Percentiles rank a stretch among this genome's conserved stretches.
Evolutionary conservation across 176 grass and related monocot genomes (phyloP).

Genomic region (Musa itinerans): DNA sequence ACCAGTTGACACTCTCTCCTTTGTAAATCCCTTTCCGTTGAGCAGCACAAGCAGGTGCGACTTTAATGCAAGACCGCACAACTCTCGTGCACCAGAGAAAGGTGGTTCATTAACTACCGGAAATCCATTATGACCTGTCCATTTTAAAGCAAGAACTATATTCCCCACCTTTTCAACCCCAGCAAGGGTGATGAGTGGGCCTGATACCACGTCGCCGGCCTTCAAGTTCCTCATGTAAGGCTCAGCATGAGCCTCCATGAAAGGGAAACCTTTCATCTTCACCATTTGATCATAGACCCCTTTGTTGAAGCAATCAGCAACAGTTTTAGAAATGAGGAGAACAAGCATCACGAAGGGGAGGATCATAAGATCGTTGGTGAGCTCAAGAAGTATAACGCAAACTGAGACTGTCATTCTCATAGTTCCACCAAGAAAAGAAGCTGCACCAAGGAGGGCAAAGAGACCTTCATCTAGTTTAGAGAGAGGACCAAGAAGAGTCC

Average conservation of each 20-base stretch:
- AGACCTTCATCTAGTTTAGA: slow-evolving; percentile 40
- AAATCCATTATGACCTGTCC: slow-evolving; percentile 57
- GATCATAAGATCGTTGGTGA: slow-evolving; percentile 53
- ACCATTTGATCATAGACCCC: slow-evolving; percentile 66
- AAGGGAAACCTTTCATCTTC: slow-evolving; percentile 58
- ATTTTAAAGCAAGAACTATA: slow-evolving; percentile 29
- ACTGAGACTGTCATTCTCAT: slow-evolving; percentile 78
- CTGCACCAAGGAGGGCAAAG: slow-evolving; percentile 45
- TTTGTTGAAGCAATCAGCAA: slow-evolving; percentile 70
- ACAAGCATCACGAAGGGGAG: slow-evolving; percentile 68
- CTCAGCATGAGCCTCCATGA: slow-evolving; percentile 38
- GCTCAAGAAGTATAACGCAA: slow-evolving; percentile 70
- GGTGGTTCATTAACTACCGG: slow-evolving; percentile 43
- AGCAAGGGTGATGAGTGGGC: slow-evolving; percentile 40
- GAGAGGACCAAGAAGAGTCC: slow-evolving; percentile 20
- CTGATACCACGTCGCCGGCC: slow-evolving; percentile 37
- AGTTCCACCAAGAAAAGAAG: slow-evolving; percentile 53
- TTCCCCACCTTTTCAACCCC: slow-evolving; percentile 39
- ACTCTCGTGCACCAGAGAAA: slow-evolving; percentile 37
- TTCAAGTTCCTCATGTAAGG: slow-evolving; percentile 54
- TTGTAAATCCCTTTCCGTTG: slow-evolving; percentile 34
- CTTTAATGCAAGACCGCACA: slow-evolving; percentile 50
- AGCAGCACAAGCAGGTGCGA: slow-evolving; percentile 60
- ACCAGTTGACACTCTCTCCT: slow-evolving; percentile 28
- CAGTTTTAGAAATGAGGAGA: slow-evolving; percentile 52